Evolutionary conservation across 1,284 basidiomycete genomes (phyloP), one percentile per base, ranked within the genome.

Genomic region (Entoloma clypeatum): DNA sequence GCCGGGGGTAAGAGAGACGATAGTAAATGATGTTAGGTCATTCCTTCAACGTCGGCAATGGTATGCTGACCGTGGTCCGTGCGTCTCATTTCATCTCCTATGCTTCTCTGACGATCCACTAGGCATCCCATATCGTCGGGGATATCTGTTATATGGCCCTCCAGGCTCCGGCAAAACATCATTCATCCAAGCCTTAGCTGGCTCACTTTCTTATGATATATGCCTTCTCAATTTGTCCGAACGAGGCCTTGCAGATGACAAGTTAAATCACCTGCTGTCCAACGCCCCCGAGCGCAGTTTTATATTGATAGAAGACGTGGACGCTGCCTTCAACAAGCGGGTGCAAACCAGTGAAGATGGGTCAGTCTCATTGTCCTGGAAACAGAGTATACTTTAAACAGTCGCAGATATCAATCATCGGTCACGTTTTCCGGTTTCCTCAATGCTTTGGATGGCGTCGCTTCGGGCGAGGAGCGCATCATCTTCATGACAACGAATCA

Each of bases 401-500:
- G 16, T 41, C 16, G 11, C 29, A 92, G 90, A 18, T 94, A 91
- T 61, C 90, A 95, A 65, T 93, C 89, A 0, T 88, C 87, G 13
- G 86, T 99, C 17, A 99, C 96, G 1, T 99, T 99, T 65, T 98
- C 94, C 3, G 96, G 96, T 18, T 86, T 99, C 57, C 71, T 99
- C 21, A 99, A 99, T 58, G 93, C 95, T 4, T 75, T 99, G 3
- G 96, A 99, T 60, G 96, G 96, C 13, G 95, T 99, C 10, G 95
- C 94, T 2, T 94, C 91, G 3, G 92, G 93, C 25, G 92, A 96
- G 62, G 92, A 96, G 57, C 82, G 96, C n/a, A 87, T 99, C 57
- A 81, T 99, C 29, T 99, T 99, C 65, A 92, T 99, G 87, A 99
- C 95, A 1, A 99, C 95, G n/a, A 99, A 99, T 63, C 95, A 98